Base-by-base conservation (phyloP, 2,329 filamentous ascomycete genomes). In the Neonectria hederae region DNA sequence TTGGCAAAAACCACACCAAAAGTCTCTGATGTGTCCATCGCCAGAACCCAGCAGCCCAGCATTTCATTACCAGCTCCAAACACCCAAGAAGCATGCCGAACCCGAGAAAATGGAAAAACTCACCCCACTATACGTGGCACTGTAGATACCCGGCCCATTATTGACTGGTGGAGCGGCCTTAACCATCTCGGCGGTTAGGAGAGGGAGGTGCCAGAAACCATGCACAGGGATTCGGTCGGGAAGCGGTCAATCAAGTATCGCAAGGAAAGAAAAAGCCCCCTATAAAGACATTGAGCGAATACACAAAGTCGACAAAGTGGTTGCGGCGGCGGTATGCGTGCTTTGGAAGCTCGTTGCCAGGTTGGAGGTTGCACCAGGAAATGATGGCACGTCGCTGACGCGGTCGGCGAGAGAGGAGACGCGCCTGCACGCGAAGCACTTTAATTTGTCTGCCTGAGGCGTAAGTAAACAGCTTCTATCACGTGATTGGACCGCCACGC, bases 121-220 rank as follows among this genome's bases (percentile, higher is more conserved):
- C 81, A 90, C 89, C 77, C 89, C 88, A 78, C 88, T 90, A 76
- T 90, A 91, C 21, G 89, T 90, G 67, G 88, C 89, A 78, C 87
- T 89, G 79, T 90, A 91, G 65, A 91, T 85, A 74, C 86, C 86
- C 26, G 83, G 79, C 42, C 78, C 77, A 68, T 71, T 62, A 57
- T 54, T 60, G 59, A 63, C 74, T 70, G 68, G 71, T 70, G 42
- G 64, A 65, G 22, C 74, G 70, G 75, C 79, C 75, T 86, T 85
- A 66, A 81, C 83, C 85, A 87, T 87, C 52, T 74, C 75, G 72
- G 69, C 70, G 72, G 68, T 68, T 69, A 66, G 59, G 62, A 60
- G 65, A 57, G 64, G 65, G 59, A 57, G 64, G 70, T 66, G 65
- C 65, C 57, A 56, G 40, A 54, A 43, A 73, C 51, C 69, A 74